These are phyloP conservation scores for Strigomonas oncopelti DNA, from an alignment of 208 protist species.

Conservation along the genomic window DNA sequence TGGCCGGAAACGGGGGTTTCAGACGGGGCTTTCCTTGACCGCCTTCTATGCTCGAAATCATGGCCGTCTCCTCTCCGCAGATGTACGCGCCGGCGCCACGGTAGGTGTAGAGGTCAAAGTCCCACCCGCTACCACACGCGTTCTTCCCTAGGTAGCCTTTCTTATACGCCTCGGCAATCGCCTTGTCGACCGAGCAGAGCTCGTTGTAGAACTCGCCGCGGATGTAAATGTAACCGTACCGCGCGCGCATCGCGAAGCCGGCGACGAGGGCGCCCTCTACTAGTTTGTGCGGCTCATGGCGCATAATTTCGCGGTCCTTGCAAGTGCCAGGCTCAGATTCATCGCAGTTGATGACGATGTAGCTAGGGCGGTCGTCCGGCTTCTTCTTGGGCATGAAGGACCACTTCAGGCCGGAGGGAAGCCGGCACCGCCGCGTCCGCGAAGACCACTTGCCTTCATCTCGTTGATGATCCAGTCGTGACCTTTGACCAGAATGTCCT, in stretches of 20 bases:
- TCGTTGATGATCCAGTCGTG: constrained; percentile 97
- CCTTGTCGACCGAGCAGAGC: constrained; percentile 88
- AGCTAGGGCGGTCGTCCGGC: constrained; percentile 91
- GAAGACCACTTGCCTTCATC: constrained; percentile 95
- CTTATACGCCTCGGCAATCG: constrained; percentile 94
- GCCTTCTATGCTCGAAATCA: constrained; percentile 97
- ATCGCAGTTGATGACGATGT: constrained; percentile 99
- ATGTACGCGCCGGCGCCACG: constrained; percentile 98
- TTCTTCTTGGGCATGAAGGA: constrained; percentile 98
- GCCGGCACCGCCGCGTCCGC: constrained; percentile 97
- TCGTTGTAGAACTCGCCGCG: constrained; percentile 99
- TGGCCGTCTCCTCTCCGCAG: constrained; percentile 98
- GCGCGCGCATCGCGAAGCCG: constrained; percentile 95
- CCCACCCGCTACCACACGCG: constrained; percentile 95
- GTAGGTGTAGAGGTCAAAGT: constrained; percentile 98
- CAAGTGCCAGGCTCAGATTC: constrained; percentile 99
- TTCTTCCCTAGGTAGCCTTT: constrained; percentile 97
- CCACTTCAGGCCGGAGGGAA: constrained; percentile 99
- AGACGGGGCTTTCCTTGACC: constrained; percentile 96
- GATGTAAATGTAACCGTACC: constrained; percentile 98
- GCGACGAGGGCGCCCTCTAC: constrained; percentile 98
- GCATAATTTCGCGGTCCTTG: constrained; percentile 99
- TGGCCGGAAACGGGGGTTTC: constrained; percentile 99
- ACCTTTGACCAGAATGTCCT: constrained; percentile 95
- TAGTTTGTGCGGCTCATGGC: constrained; percentile 99